These are phyloP conservation scores for Alisma plantagoaquatica DNA, from an alignment of 106 monocot species.

Conservation along the genomic window DNA sequence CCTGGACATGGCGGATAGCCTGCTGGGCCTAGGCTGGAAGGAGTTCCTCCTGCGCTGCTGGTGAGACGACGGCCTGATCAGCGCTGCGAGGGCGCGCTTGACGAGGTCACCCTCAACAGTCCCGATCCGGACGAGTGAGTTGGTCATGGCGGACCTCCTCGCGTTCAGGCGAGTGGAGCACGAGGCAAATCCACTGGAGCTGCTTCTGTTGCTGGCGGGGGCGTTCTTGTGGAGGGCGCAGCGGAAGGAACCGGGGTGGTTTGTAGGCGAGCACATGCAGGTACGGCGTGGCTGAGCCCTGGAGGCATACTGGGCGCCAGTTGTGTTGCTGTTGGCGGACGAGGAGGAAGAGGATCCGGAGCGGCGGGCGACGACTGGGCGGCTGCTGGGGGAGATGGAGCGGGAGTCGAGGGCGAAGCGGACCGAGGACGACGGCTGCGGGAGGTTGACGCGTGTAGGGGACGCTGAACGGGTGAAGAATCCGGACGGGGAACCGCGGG, in stretches of 20 bases:
- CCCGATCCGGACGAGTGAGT: conserved; percentile 81
- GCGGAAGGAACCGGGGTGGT: conserved; percentile 79
- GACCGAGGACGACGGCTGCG: conserved; percentile 18
- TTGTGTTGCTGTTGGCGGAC: too few species aligned
- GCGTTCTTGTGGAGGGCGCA: conserved; percentile 77
- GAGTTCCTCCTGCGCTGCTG: conserved; percentile 49
- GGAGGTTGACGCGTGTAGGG: conserved; percentile 47
- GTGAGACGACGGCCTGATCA: conserved; percentile 82
- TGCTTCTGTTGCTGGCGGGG: too few species aligned
- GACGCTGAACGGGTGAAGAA: conserved; percentile 23
- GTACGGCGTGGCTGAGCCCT: too few species aligned
- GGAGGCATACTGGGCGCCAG: too few species aligned
- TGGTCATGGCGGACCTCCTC: conserved; percentile 75
- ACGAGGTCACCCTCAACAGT: conserved; percentile 82
- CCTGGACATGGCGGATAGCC: conserved; percentile 75
- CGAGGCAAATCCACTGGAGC: not conserved
- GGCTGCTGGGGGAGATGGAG: conserved; percentile 24
- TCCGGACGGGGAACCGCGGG: not conserved
- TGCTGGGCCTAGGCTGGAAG: conserved; percentile 65
- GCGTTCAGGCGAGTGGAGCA: conserved; percentile 52
- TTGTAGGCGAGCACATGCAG: conserved; percentile 84
- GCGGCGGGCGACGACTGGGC: conserved; percentile 10
- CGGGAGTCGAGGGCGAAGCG: conserved; percentile 33
- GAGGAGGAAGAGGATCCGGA: too few species aligned
- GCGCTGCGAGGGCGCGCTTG: conserved; percentile 63